Evolutionary conservation across 2,329 filamentous ascomycete genomes (phyloP).

Genomic region (Coniochaeta pulveracea): DNA sequence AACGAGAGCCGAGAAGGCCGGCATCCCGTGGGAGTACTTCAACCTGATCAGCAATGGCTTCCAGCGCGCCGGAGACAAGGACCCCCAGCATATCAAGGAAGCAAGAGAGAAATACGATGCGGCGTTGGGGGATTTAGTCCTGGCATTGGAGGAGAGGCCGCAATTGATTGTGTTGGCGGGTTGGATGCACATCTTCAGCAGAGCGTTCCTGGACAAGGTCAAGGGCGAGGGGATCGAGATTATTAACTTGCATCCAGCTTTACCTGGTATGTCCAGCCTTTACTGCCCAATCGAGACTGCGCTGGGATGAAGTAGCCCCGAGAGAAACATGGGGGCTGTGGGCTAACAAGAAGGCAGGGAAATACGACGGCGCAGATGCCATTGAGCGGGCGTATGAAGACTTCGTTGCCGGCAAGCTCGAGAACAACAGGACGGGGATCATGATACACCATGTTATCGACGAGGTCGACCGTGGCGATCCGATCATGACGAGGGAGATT

Average conservation of each 20-base stretch:
- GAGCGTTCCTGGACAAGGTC: constrained; percentile 58
- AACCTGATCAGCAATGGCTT: constrained; percentile 68
- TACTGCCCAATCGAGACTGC: neutral
- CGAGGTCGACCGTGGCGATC: constrained; percentile 69
- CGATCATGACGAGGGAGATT: constrained; percentile 62
- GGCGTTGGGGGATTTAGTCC: constrained; percentile 57
- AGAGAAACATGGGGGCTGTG: no score
- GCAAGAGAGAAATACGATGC: constrained; percentile 63
- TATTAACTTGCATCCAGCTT: constrained; percentile 73
- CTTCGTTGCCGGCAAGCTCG: constrained; percentile 51
- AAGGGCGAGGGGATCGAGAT: constrained; percentile 50
- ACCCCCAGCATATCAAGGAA: constrained; percentile 38
- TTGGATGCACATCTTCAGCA: constrained; percentile 76
- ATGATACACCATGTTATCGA: constrained; percentile 82
- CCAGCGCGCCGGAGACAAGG: constrained; percentile 43
- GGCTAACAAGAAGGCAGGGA: constrained; percentile 28
- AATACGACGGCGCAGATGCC: constrained; percentile 66
- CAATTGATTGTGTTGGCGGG: constrained; percentile 73
- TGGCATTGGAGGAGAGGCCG: constrained; percentile 37
- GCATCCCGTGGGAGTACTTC: constrained; percentile 69
- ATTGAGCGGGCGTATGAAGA: constrained; percentile 71
- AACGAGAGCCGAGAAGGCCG: constrained; percentile 29
- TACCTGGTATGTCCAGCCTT: constrained; percentile 50
- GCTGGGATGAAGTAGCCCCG: no score
- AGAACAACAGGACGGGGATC: constrained; percentile 63